Percentiles rank a stretch among this genome's conserved stretches.
Conservation (phyloP, 2,329 filamentous ascomycete genomes). For the Xylariaceae sp. region DNA sequence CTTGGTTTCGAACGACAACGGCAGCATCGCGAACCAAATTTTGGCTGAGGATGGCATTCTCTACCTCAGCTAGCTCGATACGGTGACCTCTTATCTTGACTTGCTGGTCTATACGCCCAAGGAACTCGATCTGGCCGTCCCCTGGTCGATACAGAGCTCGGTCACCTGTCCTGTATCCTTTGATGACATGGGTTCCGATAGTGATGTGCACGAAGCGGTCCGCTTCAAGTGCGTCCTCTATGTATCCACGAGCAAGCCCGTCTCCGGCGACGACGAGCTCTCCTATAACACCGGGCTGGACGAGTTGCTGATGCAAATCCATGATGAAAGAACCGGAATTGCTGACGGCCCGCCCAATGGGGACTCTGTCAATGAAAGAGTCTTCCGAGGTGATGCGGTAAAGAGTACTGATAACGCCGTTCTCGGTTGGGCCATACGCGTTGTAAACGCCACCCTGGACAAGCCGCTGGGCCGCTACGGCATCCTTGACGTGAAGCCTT, state of each 20-base stretch:
- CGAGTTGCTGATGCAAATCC: constrained; percentile 5
- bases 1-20: constrained; percentile 5
- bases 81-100: constrained; percentile 10
- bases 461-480: constrained; percentile 5
- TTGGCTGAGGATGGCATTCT: constrained; percentile 6
- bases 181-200: constrained; percentile 4
- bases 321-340: constrained; percentile 9
- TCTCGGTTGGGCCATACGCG: constrained; percentile 10
- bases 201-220: constrained; percentile 7
- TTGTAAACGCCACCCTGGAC: constrained; percentile 4
- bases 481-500: constrained; percentile 9
- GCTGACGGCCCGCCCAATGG: constrained; percentile 10
- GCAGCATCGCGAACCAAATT: constrained; percentile 7
- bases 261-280: constrained; percentile 10
- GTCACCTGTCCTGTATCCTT: constrained; percentile 7
- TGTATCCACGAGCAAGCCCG: constrained; percentile 9
- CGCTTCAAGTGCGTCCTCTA: neutral
- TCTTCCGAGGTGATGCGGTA: constrained; percentile 4
- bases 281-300: constrained; percentile 8
- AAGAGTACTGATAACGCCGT: constrained; percentile 9
- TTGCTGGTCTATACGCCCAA: constrained; percentile 10
- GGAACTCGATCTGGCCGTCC: constrained; percentile 8
- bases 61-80: constrained; percentile 10
- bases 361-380: constrained; percentile 7
- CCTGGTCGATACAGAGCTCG: constrained; percentile 1